phyloP scores from a whole-genome alignment of 1,284 basidiomycete genomes.

The Irpex sp. region DNA sequence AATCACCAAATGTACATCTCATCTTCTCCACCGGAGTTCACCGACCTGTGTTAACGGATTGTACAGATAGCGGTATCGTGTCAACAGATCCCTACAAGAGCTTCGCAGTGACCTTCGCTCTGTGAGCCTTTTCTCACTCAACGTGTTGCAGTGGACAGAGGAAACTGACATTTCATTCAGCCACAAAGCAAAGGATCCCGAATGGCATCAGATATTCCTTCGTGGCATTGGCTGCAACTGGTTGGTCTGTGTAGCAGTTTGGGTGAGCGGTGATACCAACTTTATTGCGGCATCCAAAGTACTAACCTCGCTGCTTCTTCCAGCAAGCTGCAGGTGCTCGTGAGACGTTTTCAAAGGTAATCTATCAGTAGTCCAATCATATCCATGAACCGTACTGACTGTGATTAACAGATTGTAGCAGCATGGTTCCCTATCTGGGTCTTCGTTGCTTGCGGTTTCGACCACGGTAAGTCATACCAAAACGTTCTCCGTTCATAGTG shows the following conservation, averaged over 20 bases:
- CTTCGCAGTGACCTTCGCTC: conserved; percentile 48
- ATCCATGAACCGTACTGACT: neutral
- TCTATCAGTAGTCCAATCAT: neutral
- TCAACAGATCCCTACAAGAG: conserved; percentile 53
- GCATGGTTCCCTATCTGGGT: conserved; percentile 80
- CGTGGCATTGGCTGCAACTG: conserved; percentile 79
- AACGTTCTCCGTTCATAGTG: neutral
- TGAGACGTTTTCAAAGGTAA: conserved; percentile 70
- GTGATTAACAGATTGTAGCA: conserved; percentile 46
- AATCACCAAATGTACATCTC: conserved; percentile 55
- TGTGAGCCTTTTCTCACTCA: conserved; percentile 36
- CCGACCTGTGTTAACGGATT: conserved; percentile 1
- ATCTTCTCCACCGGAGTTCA: neutral
- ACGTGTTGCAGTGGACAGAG: neutral
- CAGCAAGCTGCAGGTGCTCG: conserved; percentile 72
- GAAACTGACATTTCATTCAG: conserved; percentile 28
- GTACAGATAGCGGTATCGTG: conserved; percentile 48
- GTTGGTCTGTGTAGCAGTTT: conserved; percentile 75
- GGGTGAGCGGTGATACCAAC: conserved; percentile 42
- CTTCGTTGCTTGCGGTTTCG: conserved; percentile 69
- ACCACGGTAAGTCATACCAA: conserved; percentile 53
- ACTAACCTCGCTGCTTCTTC: neutral
- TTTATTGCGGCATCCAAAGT: neutral
- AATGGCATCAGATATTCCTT: conserved; percentile 74
- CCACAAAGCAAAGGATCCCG: conserved; percentile 58